phyloP scores from a whole-genome alignment of 2,329 filamentous ascomycete species.

The Sporothrix humicola region DNA sequence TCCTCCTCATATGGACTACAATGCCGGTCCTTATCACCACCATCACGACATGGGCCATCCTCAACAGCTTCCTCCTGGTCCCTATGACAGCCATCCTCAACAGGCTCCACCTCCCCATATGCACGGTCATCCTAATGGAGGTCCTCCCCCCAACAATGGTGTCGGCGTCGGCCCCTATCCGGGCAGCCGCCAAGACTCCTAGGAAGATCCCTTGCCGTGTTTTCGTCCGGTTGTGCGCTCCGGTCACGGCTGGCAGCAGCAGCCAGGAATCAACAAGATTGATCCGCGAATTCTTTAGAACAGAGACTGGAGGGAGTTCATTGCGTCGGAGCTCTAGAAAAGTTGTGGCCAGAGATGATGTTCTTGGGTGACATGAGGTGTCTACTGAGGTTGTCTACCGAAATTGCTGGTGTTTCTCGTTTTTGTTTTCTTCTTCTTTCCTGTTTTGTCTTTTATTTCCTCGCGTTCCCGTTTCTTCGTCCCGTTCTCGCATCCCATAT shows the following conservation, averaged over 20 bases:
- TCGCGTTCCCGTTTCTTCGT: background rate
- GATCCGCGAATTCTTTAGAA: background rate
- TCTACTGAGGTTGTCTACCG: too few relatives aligned
- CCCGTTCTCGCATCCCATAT: background rate
- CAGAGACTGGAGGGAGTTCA: background rate
- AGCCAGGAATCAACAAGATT: background rate
- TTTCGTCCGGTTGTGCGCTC: too few relatives aligned
- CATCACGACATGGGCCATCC: slow-evolving; percentile 11
- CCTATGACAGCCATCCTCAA: background rate
- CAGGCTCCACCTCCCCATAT: background rate
- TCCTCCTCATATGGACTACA: slow-evolving; percentile 10
- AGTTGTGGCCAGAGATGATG: too few relatives aligned
- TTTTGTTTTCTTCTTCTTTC: background rate
- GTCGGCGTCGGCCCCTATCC: background rate
- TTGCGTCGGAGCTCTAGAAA: too few relatives aligned
- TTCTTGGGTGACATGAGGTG: too few relatives aligned
- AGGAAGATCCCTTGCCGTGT: slow-evolving; percentile 16
- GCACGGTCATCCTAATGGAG: background rate
- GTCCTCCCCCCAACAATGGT: background rate
- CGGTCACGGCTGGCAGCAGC: too few relatives aligned
- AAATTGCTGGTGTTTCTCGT: background rate
- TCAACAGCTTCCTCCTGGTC: background rate
- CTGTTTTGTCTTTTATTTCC: background rate
- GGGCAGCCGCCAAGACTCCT: slow-evolving; percentile 18
- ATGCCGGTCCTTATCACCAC: slow-evolving; percentile 9